Evolutionary conservation across 768 basidiomycete genomes (phyloP), one percentile per base, ranked within the genome.

Genomic region (Leccinum aurantiacum): DNA sequence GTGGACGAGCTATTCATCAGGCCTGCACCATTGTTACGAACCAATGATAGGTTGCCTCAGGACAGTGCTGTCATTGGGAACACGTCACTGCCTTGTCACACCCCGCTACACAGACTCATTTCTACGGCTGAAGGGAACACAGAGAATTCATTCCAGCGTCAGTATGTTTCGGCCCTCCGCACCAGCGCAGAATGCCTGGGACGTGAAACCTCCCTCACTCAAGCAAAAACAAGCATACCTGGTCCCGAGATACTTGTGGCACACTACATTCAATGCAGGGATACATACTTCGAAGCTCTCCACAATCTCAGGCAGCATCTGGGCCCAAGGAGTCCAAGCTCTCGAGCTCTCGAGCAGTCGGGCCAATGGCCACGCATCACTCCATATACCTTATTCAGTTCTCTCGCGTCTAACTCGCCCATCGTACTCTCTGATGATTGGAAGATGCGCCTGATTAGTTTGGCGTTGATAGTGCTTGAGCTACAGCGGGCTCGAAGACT

Each of bases 361-460:
- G 73, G 73, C 9, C 67, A 74, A 57, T 80, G 79, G 79, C 80
- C 80, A 14, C 70, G 73, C 4, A 54, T 77, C n/a, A 75, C 76
- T 3, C 22, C 66, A 5, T 65, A 65, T 49, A 80, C 65, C 4
- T 67, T 81, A n/a, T 65, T 80, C 15, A 57, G 57, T 22, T 62
- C 50, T 9, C 66, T 80, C 46, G 68, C 73, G 13, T 72, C 69
- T 13, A 62, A 67, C 7, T 69, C 70, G 2, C 19, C 25, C 1
- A 63, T 33, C 5, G 15, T 1, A 5, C 52, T 75, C 24, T 46
- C 69, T 2, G 22, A 57, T 0, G 27, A 61, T 14, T 80, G 78
- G 79, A 56, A 59, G 57, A 46, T 58, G 14, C 63, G 52, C 51
- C 60, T 80, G 37, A 63, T 65, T 17, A 25, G 31, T 13, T 63